Percentiles rank a stretch among this genome's conserved stretches.
These are phyloP conservation scores for Taphrina wiesneri DNA, from an alignment of 1,139 yeast species.

Conservation along the genomic window DNA sequence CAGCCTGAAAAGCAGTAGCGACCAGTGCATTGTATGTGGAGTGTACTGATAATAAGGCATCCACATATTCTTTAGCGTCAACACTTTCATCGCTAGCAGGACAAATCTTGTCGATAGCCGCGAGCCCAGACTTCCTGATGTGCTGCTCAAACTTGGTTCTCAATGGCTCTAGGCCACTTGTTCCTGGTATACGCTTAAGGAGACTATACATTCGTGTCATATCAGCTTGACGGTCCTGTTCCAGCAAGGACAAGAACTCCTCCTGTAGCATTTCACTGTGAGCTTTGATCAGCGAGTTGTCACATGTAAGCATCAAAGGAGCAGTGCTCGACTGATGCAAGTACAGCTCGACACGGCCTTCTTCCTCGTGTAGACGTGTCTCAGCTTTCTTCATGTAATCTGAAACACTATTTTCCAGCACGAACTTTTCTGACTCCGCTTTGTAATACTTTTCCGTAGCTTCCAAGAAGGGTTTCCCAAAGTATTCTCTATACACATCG, in stretches of 20 bases:
- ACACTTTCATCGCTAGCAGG: constrained; percentile 50
- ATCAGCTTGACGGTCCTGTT: constrained; percentile 73
- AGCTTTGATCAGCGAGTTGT: constrained; percentile 70
- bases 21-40: constrained; percentile 68
- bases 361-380: constrained; percentile 77
- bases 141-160: constrained; percentile 72
- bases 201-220: constrained; percentile 76
- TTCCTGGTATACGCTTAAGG: constrained; percentile 62
- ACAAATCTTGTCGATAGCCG: constrained; percentile 66
- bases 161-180: constrained; percentile 72
- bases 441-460: constrained; percentile 73
- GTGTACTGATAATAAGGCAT: constrained; percentile 71
- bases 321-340: constrained; percentile 85
- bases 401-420: constrained; percentile 75
- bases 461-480: constrained; percentile 73
- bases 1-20: constrained; percentile 66
- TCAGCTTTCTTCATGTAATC: constrained; percentile 90
- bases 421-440: constrained; percentile 66
- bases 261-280: constrained; percentile 77
- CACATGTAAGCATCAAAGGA: constrained; percentile 71
- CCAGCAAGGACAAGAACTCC: constrained; percentile 71
- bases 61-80: constrained; percentile 79
- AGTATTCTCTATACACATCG: constrained; percentile 74
- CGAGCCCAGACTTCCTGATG: constrained; percentile 70
- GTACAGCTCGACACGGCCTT: constrained; percentile 71